Conservation (phyloP, 257 asterid species). For the Rauvolfia tetraphylla region DNA sequence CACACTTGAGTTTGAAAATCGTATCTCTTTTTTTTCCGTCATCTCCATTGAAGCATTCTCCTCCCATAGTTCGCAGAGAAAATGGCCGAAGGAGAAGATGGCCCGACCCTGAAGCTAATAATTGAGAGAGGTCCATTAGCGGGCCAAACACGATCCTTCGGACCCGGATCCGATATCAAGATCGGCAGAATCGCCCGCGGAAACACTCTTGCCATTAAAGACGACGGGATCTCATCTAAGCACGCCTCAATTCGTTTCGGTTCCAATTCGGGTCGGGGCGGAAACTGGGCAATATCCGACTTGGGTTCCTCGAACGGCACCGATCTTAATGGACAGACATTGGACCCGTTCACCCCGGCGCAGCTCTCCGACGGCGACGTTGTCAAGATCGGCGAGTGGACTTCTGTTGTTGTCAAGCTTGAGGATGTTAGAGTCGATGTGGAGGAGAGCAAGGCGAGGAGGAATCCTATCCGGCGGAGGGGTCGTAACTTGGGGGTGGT, state of each 20-base stretch:
- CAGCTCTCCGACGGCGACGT: slow-evolving; percentile 44
- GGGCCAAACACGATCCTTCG: slow-evolving; percentile 32
- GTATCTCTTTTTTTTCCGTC: too few relatives aligned
- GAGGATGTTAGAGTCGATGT: slow-evolving; percentile 10
- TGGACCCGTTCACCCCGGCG: slow-evolving; percentile 32
- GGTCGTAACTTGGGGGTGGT: slow-evolving; percentile 28
- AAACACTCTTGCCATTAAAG: slow-evolving; percentile 60
- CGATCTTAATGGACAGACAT: slow-evolving; percentile 33
- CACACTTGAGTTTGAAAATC: background rate
- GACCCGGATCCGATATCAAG: slow-evolving; percentile 37
- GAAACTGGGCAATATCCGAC: slow-evolving; percentile 55
- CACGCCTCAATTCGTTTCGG: slow-evolving; percentile 45
- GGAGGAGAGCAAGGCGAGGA: slow-evolving; percentile 21
- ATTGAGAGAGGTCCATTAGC: slow-evolving; percentile 59
- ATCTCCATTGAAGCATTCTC: background rate
- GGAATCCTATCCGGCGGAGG: slow-evolving; percentile 36
- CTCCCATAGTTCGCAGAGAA: background rate
- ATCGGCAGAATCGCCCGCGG: slow-evolving; percentile 74
- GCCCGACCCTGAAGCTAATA: slow-evolving; percentile 37
- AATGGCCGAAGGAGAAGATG: slow-evolving; percentile 25
- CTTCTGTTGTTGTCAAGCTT: slow-evolving; percentile 47
- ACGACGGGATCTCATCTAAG: slow-evolving; percentile 70
- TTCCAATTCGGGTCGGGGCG: slow-evolving; percentile 6
- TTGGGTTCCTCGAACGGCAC: slow-evolving; percentile 77
- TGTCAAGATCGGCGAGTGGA: slow-evolving; percentile 62